These are phyloP conservation scores for Acer yangbiense DNA, from an alignment of 345 rosid species.

Conservation along the genomic window DNA sequence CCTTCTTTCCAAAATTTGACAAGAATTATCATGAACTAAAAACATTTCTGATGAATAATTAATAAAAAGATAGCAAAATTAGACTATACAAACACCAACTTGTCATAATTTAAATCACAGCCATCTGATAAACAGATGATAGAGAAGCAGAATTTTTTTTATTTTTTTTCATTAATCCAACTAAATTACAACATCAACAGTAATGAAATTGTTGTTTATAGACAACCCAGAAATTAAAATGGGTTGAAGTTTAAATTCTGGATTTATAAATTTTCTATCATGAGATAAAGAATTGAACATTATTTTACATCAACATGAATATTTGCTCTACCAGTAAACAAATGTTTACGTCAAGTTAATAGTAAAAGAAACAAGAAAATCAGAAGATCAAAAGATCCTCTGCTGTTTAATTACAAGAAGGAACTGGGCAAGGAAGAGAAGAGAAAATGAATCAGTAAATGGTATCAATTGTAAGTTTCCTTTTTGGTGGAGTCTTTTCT, in stretches of 20 bases:
- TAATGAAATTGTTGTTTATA: not conserved
- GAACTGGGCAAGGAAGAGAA: not conserved
- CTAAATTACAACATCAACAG: not conserved
- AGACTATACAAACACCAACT: too few relatives aligned
- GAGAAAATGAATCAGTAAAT: conserved; percentile 51
- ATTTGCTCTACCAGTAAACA: not conserved
- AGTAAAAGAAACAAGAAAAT: not conserved
- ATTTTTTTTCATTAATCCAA: not conserved
- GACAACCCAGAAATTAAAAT: too few relatives aligned
- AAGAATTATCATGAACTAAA: too few relatives aligned
- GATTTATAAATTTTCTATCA: not conserved
- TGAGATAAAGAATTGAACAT: conserved; percentile 9
- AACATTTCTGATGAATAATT: too few relatives aligned
- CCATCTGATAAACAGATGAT: not conserved
- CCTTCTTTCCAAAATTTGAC: too few relatives aligned
- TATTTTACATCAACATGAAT: not conserved
- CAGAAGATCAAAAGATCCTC: not conserved
- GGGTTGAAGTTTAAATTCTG: not conserved
- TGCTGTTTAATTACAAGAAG: conserved; percentile 19
- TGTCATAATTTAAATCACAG: too few relatives aligned
- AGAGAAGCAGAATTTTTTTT: not conserved
- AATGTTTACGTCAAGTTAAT: not conserved
- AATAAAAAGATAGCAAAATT: too few relatives aligned
- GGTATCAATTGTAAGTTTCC: conserved; percentile 87
- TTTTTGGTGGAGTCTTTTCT: conserved; percentile 71